Conservation (phyloP, 345 rosid genomes). For the Euphorbia peplus region DNA sequence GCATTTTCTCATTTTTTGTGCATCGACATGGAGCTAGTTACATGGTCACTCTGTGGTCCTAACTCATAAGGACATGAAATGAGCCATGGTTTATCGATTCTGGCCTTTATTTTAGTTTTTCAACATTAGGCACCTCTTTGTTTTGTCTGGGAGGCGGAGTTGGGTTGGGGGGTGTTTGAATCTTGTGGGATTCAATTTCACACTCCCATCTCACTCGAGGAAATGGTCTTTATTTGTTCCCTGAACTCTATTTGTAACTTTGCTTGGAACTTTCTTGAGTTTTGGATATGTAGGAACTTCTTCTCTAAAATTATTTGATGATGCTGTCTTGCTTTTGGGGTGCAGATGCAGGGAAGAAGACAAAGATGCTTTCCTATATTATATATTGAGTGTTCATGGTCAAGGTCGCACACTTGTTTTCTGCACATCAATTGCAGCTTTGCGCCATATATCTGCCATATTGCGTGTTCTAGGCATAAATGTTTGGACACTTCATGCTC, state of each 20-base stretch:
- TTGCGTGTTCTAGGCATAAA: conserved; percentile 71
- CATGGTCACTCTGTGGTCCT: conserved; percentile 2
- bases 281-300: not conserved
- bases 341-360: conserved; percentile 89
- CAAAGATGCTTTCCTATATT: conserved; percentile 81
- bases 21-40: not conserved
- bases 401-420: conserved; percentile 91
- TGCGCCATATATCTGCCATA: conserved; percentile 76
- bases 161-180: too few relatives aligned
- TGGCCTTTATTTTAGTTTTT: too few relatives aligned
- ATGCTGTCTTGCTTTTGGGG: not conserved
- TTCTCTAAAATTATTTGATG: not conserved
- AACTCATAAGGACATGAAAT: not conserved
- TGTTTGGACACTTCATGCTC: conserved; percentile 72
- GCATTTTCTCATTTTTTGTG: not conserved
- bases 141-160: too few relatives aligned
- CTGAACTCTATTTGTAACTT: not conserved
- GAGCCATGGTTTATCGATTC: not conserved
- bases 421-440: conserved; percentile 92
- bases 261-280: too few relatives aligned
- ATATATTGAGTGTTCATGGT: conserved; percentile 85
- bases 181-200: not conserved
- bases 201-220: too few relatives aligned
- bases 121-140: too few relatives aligned
- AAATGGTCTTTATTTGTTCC: not conserved